A percentile compares a stretch with the other conserved stretches of the same genome.
Evolutionary conservation across 2,329 filamentous ascomycete genomes (phyloP).

Genomic region (Calonectria crousiana): DNA sequence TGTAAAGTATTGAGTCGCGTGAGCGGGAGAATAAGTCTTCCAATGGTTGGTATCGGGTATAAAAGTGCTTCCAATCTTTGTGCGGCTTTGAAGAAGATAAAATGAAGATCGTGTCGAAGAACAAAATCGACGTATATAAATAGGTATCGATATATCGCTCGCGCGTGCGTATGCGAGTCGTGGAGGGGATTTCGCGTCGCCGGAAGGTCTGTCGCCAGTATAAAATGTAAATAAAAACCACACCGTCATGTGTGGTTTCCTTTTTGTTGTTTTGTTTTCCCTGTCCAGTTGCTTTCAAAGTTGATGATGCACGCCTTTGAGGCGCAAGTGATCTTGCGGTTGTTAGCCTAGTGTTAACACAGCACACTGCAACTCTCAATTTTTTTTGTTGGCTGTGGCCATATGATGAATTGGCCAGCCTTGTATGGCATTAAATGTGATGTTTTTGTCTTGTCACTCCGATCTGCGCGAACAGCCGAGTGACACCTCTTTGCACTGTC

Average conservation of each 20-base stretch:
- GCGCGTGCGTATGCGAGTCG: slow-evolving; percentile 17
- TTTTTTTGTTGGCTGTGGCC: neutral
- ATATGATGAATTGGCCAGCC: neutral
- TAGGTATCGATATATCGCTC: slow-evolving; percentile 6
- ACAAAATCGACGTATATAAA: slow-evolving; percentile 5
- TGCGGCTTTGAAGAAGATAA: slow-evolving; percentile 16
- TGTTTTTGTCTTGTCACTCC: neutral
- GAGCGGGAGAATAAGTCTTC: slow-evolving; percentile 49
- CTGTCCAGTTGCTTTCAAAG: slow-evolving; percentile 6
- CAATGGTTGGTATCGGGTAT: slow-evolving; percentile 38
- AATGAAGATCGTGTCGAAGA: slow-evolving; percentile 10
- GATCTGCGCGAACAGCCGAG: slow-evolving; percentile 11
- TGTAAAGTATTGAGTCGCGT: slow-evolving; percentile 46
- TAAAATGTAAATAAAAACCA: slow-evolving; percentile 33
- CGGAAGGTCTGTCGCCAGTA: slow-evolving; percentile 50
- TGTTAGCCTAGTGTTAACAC: neutral
- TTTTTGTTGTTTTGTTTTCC: slow-evolving; percentile 10
- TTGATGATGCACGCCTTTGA: slow-evolving; percentile 4
- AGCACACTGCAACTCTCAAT: neutral
- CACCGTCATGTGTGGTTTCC: neutral
- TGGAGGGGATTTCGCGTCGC: slow-evolving; percentile 32
- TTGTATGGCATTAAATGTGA: slow-evolving; percentile 14
- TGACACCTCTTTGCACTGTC: neutral
- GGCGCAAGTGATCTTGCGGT: neutral
- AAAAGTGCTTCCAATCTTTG: slow-evolving; percentile 27